Evolutionary conservation across 2,329 filamentous ascomycete species (phyloP), one percentile per base, ranked within the genome.

Genomic region (Ophiocordyceps polyrhachis-furcata): DNA sequence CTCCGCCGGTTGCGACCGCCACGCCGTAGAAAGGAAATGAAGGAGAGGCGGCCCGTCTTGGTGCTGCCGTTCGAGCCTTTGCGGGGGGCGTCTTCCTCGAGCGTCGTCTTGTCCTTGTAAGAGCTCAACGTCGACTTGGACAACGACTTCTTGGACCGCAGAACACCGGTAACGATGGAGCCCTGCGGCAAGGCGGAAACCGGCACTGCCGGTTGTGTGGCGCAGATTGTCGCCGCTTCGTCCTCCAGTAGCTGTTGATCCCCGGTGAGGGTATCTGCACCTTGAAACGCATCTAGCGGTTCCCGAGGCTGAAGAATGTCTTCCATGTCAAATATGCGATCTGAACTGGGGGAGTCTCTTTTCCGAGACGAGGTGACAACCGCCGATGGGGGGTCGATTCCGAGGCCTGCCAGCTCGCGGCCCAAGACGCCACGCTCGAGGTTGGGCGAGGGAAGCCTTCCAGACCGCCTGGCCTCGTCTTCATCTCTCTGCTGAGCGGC

Each of bases 11-110:
- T 69, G 68, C 74, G 67, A 63, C 67, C 70, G 25, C 74, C 74
- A 59, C 81, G 81, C 53, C 75, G 76, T 62, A 95, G 85, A 32
- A 95, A 74, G 0, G 83, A 79, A 4, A 78, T 75, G 68, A 87
- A 83, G 1, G 80, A 71, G 29, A 69, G 53, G 19, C 64, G 62
- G 8, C 58, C 57, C 14, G 57, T 61, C 45, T 63, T 65, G 28
- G 58, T 63, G 47, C 71, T 74, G 43, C 68, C 64, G 43, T 76
- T 73, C 1, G 76, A 79, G 20, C 66, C 63, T 49, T 73, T 74
- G 40, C 70, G 67, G 32, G 69, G 59, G 5, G 65, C 64, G 32
- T 70, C 71, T 14, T 70, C 65, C 15, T 70, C 69, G 41, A 71
- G 66, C 19, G 63, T 61, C 50, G 63, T 63, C 48, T 57, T 65